Percentiles rank a stretch among this genome's conserved stretches.
Conservation (phyloP, 148 eudicot species). For the Rhododendron simsii region DNA sequence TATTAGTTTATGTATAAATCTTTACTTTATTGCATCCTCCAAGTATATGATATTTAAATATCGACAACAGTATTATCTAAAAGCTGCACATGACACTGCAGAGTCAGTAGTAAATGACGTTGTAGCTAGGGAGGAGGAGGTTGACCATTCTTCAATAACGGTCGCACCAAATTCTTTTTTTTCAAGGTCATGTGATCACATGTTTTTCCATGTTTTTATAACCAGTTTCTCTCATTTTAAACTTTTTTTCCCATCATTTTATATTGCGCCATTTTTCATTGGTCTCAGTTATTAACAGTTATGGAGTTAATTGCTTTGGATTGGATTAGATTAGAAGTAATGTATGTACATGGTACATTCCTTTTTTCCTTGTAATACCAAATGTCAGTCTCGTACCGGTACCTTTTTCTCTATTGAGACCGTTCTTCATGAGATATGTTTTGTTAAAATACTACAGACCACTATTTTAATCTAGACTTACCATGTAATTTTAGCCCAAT, state of each 20-base stretch:
- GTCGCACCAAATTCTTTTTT: neutral
- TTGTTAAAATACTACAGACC: too few relatives aligned
- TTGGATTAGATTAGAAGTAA: neutral
- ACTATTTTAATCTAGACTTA: neutral
- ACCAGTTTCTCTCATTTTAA: neutral
- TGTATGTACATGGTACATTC: neutral
- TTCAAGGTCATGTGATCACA: conserved; percentile 15
- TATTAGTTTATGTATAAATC: neutral
- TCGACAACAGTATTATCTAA: neutral
- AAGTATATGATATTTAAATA: neutral
- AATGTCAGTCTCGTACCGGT: too few relatives aligned
- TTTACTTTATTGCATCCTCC: neutral
- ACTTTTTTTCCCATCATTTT: conserved; percentile 8
- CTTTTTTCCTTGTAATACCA: neutral
- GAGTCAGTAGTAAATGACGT: neutral
- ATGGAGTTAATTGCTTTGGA: conserved; percentile 16
- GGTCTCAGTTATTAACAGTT: conserved; percentile 21
- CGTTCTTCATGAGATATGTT: too few relatives aligned
- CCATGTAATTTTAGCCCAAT: neutral
- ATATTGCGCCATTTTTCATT: neutral
- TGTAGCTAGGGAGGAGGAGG: neutral
- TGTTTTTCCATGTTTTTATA: neutral
- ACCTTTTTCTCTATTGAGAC: too few relatives aligned
- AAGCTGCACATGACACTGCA: conserved; percentile 4
- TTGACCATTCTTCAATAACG: neutral